Conservation (phyloP, 768 basidiomycete species). For the Dendrothele bispora region DNA sequence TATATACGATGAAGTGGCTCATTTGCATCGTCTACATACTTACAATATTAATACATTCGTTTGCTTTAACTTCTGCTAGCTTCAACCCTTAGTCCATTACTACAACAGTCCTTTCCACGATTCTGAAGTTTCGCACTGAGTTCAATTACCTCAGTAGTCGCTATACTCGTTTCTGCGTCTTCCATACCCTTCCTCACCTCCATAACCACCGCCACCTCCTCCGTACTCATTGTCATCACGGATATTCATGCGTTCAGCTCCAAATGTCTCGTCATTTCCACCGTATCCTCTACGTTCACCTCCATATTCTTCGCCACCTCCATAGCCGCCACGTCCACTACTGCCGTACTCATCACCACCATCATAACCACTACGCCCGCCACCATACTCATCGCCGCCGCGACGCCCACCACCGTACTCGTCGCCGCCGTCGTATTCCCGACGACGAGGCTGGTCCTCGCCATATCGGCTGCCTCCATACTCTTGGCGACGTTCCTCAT, state of each 20-base stretch:
- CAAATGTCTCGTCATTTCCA: constrained; percentile 15
- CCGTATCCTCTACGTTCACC: constrained; percentile 14
- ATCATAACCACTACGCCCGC: background rate
- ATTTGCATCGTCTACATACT: no score
- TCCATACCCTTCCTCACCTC: constrained; percentile 22
- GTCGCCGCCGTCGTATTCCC: constrained; percentile 9
- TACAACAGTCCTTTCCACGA: background rate
- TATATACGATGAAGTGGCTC: no score
- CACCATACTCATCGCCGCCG: constrained; percentile 1
- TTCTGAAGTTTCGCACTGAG: background rate
- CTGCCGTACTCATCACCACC: constrained; percentile 4
- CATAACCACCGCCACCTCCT: constrained; percentile 3
- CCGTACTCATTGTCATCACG: constrained; percentile 17
- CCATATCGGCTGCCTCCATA: constrained; percentile 4
- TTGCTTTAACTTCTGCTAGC: no score
- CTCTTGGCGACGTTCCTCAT: constrained; percentile 8
- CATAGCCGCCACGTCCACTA: constrained; percentile 1
- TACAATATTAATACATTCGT: no score
- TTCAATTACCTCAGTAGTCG: background rate
- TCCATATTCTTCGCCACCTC: constrained; percentile 12
- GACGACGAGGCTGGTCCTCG: background rate
- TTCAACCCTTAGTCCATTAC: background rate
- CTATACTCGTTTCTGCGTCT: background rate
- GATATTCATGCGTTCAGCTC: constrained; percentile 10
- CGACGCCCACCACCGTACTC: constrained; percentile 15